These are phyloP conservation scores for Candida tunisiensis DNA, from an alignment of 1,139 yeast species.

Conservation along the genomic window DNA sequence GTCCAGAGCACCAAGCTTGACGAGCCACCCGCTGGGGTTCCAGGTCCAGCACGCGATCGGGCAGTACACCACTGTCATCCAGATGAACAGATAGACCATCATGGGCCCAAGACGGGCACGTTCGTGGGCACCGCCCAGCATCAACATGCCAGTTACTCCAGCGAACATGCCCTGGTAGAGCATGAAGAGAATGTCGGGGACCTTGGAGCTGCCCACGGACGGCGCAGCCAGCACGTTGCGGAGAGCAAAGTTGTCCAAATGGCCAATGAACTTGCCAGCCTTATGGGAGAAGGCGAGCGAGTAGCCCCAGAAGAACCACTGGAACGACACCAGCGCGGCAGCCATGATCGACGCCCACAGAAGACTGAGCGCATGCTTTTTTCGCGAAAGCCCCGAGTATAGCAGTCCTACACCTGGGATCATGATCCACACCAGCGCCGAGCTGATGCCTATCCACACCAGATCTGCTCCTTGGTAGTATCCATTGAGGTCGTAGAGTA, in stretches of 20 bases:
- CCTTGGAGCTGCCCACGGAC: conserved; percentile 35
- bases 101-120: conserved; percentile 93
- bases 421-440: conserved; percentile 81
- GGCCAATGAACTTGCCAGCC: conserved; percentile 61
- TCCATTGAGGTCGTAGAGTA: conserved; percentile 55
- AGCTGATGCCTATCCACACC: conserved; percentile 75
- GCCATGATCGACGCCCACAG: conserved; percentile 94
- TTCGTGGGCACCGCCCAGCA: conserved; percentile 97
- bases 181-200: conserved; percentile 80
- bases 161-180: conserved; percentile 96
- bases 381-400: conserved; percentile 82
- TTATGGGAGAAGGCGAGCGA: conserved; percentile 68
- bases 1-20: conserved; percentile 67
- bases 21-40: conserved; percentile 87
- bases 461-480: conserved; percentile 55
- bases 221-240: conserved; percentile 75
- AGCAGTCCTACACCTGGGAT: conserved; percentile 85
- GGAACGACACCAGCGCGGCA: conserved; percentile 63
- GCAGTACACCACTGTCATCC: conserved; percentile 94
- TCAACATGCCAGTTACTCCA: conserved; percentile 74
- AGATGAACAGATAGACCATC: conserved; percentile 83
- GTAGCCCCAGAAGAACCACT: conserved; percentile 98
- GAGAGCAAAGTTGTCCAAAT: conserved; percentile 63
- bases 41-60: conserved; percentile 97
- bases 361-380: conserved; percentile 79